phyloP scores from a whole-genome alignment of 2,329 filamentous ascomycete genomes.

The Blastomyces parvus region DNA sequence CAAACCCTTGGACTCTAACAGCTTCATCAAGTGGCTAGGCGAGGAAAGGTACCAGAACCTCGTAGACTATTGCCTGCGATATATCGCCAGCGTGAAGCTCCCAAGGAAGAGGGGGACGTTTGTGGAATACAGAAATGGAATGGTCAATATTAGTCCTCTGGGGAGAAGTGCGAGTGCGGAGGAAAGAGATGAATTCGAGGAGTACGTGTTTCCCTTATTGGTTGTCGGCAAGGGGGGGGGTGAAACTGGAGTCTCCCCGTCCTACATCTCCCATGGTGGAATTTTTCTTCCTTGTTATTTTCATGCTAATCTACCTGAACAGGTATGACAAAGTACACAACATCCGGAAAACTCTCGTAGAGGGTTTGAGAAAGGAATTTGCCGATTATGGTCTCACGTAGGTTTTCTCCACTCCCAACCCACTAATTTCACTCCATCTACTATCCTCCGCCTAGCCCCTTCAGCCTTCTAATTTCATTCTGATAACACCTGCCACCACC shows the following conservation, averaged over 20 bases:
- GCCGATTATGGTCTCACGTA: slow-evolving; percentile 74
- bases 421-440: not conserved
- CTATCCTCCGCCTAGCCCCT: not conserved
- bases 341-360: slow-evolving; percentile 67
- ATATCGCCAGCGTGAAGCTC: slow-evolving; percentile 52
- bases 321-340: slow-evolving; percentile 67
- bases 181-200: slow-evolving; percentile 75
- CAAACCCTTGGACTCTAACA: slow-evolving; percentile 61
- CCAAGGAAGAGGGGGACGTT: slow-evolving; percentile 59
- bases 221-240: not conserved
- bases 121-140: slow-evolving; percentile 56
- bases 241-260: not conserved
- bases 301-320: not conserved
- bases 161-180: slow-evolving; percentile 70
- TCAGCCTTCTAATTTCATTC: not conserved
- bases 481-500: slow-evolving; percentile 2
- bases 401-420: slow-evolving; percentile 28
- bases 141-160: slow-evolving; percentile 55
- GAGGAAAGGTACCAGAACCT: slow-evolving; percentile 63
- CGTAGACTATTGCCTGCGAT: slow-evolving; percentile 50
- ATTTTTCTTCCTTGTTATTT: not conserved
- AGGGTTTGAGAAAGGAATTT: slow-evolving; percentile 68
- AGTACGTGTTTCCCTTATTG: slow-evolving; percentile 25
- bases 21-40: slow-evolving; percentile 87
- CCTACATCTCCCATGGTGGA: not conserved